phyloP scores from a whole-genome alignment of 2,329 filamentous ascomycete species.

The Diaporthe citrichinensis region DNA sequence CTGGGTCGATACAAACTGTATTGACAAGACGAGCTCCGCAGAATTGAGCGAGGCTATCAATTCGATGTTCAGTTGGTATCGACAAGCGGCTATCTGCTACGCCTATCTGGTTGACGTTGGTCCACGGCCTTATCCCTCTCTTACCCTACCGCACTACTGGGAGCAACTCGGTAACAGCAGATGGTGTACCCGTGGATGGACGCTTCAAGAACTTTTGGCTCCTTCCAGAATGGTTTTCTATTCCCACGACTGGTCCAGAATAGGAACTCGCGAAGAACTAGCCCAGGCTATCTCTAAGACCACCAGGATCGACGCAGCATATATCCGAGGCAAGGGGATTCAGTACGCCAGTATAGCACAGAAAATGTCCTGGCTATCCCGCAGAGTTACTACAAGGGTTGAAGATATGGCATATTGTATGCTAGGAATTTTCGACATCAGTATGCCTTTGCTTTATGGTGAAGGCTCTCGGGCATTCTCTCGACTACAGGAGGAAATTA shows the following conservation, averaged over 20 bases:
- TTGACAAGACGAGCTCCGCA: constrained; percentile 46
- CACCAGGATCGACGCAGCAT: constrained; percentile 21
- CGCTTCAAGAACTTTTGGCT: constrained; percentile 41
- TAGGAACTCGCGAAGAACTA: constrained; percentile 23
- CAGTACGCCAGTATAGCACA: constrained; percentile 41
- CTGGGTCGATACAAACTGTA: constrained; percentile 48
- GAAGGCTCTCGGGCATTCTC: constrained; percentile 46
- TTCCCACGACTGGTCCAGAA: constrained; percentile 27
- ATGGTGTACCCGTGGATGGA: constrained; percentile 25
- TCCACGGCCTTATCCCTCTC: neutral
- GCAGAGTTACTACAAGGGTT: constrained; percentile 42
- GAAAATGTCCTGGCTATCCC: constrained; percentile 48
- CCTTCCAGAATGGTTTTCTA: constrained; percentile 35
- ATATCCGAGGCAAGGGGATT: no score
- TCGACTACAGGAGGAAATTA: constrained; percentile 47
- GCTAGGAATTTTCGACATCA: constrained; percentile 46
- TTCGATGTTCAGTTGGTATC: constrained; percentile 45
- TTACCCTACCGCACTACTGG: no score
- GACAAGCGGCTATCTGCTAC: constrained; percentile 42
- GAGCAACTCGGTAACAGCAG: no score
- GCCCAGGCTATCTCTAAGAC: constrained; percentile 10
- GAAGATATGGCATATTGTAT: constrained; percentile 46
- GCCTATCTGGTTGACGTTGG: constrained; percentile 43
- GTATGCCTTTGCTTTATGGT: constrained; percentile 49
- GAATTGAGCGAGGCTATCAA: constrained; percentile 45